Base-by-base conservation (phyloP, 192 early-diverging fungal genomes). In the Backusella australiensis region DNA sequence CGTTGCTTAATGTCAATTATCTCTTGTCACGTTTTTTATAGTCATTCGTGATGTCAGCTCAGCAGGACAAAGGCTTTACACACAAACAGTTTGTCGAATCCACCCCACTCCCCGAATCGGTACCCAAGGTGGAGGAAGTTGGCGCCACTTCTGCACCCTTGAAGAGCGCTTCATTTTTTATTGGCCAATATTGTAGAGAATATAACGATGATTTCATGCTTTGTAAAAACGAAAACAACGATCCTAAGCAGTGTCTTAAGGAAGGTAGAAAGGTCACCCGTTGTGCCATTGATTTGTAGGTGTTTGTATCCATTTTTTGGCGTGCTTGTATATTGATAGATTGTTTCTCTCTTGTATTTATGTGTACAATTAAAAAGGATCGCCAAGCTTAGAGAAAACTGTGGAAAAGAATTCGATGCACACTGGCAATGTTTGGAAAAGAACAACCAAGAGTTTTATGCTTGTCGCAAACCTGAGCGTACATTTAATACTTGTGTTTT, bases 161-260 rank as follows among this genome's bases (percentile, higher is more conserved):
- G 41, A 93, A 94, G 81, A 96, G 96, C 26, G 95, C 95, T 69
- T 87, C 96, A n/a, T 98, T 93, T 82, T 94, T 93, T 81, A 93
- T 98, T 79, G 95, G 93, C 36, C 80, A 87, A 42, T 89, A 89
- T 81, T 99, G 97, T 93, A 92, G 94, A 78, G 93, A 93, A 63
- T 97, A 93, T 87, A 94, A 91, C 78, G 95, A 97, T 76, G 97
- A 99, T 81, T 99, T 94, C 79, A 95, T 99, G 93, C 87, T 95
- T 44, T 99, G 97, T 89, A 99, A 98, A 87, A 88, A 91, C 78
- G 95, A 97, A 75, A 93, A 87, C 81, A 89, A 90, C 70, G 93
- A 98, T 78, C 97, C 97, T 8, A 82, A 89, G 71, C 93, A 96
- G 78, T 99, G 97, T 76, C 84, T 99, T 52, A 89, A 91, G 86